Conservation (phyloP, 495 filamentous ascomycete genomes). For the Neurospora sp. region DNA sequence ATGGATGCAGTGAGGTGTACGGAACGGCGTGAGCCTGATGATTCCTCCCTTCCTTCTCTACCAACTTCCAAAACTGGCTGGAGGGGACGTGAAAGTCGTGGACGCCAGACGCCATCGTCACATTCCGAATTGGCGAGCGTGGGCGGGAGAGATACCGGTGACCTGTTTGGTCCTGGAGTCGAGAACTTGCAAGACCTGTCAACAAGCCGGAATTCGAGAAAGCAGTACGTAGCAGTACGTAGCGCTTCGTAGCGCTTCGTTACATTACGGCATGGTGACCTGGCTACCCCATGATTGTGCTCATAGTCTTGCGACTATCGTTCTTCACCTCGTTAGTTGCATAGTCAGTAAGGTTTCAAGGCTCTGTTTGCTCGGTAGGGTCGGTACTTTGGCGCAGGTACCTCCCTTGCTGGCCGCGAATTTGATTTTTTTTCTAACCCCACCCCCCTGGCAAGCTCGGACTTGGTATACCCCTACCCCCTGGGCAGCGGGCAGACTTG, state of each 20-base stretch:
- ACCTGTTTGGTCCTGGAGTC: neutral
- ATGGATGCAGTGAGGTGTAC: no score
- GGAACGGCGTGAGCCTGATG: neutral
- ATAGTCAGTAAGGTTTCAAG: neutral
- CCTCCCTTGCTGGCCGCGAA: neutral
- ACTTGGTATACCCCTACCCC: conserved; percentile 2
- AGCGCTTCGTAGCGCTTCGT: neutral
- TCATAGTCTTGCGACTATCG: neutral
- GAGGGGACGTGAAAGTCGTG: neutral
- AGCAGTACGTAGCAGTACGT: neutral
- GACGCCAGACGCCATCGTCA: neutral
- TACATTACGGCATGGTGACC: neutral
- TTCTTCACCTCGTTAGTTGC: neutral
- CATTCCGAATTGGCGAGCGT: neutral
- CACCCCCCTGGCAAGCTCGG: conserved; percentile 2
- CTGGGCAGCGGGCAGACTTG: neutral
- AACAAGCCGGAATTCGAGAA: neutral
- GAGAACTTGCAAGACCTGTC: neutral
- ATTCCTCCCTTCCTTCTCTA: neutral
- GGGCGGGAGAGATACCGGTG: neutral
- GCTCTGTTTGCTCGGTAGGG: neutral
- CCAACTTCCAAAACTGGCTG: neutral
- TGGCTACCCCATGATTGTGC: neutral
- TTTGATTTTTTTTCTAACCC: neutral
- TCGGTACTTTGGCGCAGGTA: neutral